phyloP scores from a whole-genome alignment of 2,329 filamentous ascomycete species.

The Lasiodiplodia theobromae region DNA sequence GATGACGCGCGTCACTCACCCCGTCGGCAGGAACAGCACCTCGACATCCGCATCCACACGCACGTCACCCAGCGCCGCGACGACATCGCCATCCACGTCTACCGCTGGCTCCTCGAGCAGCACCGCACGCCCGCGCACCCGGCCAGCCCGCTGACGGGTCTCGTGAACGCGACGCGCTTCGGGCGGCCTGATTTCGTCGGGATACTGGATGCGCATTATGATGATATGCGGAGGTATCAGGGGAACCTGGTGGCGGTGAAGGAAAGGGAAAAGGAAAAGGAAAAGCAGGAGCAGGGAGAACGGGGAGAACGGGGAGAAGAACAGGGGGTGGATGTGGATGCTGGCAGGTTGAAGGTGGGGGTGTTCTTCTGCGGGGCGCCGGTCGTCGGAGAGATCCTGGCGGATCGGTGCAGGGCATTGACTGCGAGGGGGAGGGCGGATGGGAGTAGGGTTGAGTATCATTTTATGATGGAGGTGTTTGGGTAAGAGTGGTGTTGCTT shows the following conservation, averaged over 20 bases:
- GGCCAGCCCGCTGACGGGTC: constrained; percentile 61
- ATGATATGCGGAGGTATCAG: constrained; percentile 54
- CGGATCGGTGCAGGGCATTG: constrained; percentile 61
- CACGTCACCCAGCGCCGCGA: constrained; percentile 65
- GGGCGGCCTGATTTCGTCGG: constrained; percentile 61
- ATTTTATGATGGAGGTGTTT: constrained; percentile 67
- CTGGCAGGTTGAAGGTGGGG: constrained; percentile 55
- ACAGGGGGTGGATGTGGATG: neutral
- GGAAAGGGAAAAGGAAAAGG: constrained; percentile 35
- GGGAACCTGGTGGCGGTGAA: neutral
- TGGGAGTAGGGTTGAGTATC: constrained; percentile 61
- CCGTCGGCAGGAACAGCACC: no score
- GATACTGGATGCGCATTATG: constrained; percentile 63
- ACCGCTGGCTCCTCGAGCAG: constrained; percentile 64
- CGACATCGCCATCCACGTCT: constrained; percentile 61
- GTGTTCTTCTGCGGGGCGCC: constrained; percentile 66
- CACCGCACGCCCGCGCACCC: constrained; percentile 61
- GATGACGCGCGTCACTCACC: no score
- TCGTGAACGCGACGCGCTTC: constrained; percentile 62
- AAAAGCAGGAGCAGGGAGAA: neutral
- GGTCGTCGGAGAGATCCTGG: constrained; percentile 58
- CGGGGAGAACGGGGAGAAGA: neutral
- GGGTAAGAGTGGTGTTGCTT: constrained; percentile 39
- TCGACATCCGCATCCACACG: constrained; percentile 64
- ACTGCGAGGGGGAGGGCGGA: constrained; percentile 61